These are phyloP conservation scores for Pholiota adiposa DNA, from an alignment of 1,284 basidiomycete species.

Conservation along the genomic window DNA sequence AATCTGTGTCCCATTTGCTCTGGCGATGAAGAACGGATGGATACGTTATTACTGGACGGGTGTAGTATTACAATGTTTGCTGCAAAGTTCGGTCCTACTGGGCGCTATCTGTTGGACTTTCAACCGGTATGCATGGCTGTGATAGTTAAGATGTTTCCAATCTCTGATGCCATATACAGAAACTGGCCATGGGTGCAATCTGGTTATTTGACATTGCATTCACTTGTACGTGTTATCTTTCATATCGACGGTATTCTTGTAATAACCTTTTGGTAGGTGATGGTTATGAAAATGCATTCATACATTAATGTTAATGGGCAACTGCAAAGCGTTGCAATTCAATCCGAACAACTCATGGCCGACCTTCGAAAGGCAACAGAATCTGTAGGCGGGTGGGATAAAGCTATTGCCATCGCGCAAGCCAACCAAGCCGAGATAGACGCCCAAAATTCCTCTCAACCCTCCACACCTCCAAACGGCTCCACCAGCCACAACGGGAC, in stretches of 20 bases:
- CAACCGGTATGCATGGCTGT: slow-evolving; percentile 54
- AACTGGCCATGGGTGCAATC: slow-evolving; percentile 99
- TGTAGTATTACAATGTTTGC: slow-evolving; percentile 74
- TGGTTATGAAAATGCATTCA: slow-evolving; percentile 98
- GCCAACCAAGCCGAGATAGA: slow-evolving; percentile 39
- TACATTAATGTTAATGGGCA: slow-evolving; percentile 92
- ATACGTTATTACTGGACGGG: slow-evolving; percentile 81
- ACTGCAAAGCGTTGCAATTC: slow-evolving; percentile 62
- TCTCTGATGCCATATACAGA: slow-evolving; percentile 38
- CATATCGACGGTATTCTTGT: not conserved
- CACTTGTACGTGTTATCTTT: slow-evolving; percentile 53
- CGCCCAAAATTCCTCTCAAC: slow-evolving; percentile 17
- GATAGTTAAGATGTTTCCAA: not conserved
- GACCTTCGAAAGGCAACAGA: slow-evolving; percentile 53
- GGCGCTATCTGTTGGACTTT: slow-evolving; percentile 85
- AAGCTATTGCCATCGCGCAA: slow-evolving; percentile 55
- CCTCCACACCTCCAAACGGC: slow-evolving; percentile 14
- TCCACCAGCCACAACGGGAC: slow-evolving; percentile 19
- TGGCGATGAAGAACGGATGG: slow-evolving; percentile 77
- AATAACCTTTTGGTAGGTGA: slow-evolving; percentile 49
- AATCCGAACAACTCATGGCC: slow-evolving; percentile 46
- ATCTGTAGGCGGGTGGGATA: slow-evolving; percentile 65
- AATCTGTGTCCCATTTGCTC: slow-evolving; percentile 84
- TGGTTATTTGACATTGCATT: slow-evolving; percentile 93
- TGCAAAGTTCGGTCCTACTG: slow-evolving; percentile 74